Percentiles rank a stretch among this genome's conserved stretches.
Evolutionary conservation across 148 eudicot species (phyloP).

Genomic region (Polygonum aviculare): DNA sequence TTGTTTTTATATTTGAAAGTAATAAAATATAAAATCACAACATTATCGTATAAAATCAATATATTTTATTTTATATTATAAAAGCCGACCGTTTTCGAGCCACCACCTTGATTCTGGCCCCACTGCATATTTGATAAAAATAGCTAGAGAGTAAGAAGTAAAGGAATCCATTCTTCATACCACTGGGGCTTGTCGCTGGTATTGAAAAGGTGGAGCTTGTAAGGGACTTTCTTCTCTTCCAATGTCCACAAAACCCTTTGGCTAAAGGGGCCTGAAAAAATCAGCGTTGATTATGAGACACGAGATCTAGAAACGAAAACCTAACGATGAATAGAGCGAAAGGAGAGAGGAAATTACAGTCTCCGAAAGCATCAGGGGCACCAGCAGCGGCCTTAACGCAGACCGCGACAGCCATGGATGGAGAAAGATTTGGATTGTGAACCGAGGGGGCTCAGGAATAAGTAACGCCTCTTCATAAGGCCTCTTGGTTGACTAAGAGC

Average conservation of each 20-base stretch:
- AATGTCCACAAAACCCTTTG: slow-evolving; percentile 78
- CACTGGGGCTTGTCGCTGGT: slow-evolving; percentile 58
- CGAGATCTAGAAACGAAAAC: background rate
- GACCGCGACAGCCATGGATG: slow-evolving; percentile 43
- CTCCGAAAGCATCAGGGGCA: slow-evolving; percentile 68
- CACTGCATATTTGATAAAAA: too few relatives aligned
- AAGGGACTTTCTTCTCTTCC: slow-evolving; percentile 79
- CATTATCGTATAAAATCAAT: too few relatives aligned
- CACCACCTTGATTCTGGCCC: too few relatives aligned
- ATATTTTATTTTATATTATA: too few relatives aligned
- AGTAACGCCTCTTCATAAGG: too few relatives aligned
- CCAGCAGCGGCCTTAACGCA: slow-evolving; percentile 71
- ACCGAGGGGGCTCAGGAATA: too few relatives aligned
- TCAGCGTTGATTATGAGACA: background rate
- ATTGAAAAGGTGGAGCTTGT: slow-evolving; percentile 59
- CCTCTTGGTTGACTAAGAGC: too few relatives aligned
- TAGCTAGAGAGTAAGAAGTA: too few relatives aligned
- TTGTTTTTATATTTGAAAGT: too few relatives aligned
- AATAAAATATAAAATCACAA: too few relatives aligned
- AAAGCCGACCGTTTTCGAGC: too few relatives aligned
- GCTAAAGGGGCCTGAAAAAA: slow-evolving; percentile 57
- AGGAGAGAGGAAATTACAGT: slow-evolving; percentile 35
- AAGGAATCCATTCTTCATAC: slow-evolving; percentile 19
- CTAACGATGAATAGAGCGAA: background rate
- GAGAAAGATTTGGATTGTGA: background rate